Conservation (phyloP, 129 eudicot species). For the Deinandra increscens region DNA sequence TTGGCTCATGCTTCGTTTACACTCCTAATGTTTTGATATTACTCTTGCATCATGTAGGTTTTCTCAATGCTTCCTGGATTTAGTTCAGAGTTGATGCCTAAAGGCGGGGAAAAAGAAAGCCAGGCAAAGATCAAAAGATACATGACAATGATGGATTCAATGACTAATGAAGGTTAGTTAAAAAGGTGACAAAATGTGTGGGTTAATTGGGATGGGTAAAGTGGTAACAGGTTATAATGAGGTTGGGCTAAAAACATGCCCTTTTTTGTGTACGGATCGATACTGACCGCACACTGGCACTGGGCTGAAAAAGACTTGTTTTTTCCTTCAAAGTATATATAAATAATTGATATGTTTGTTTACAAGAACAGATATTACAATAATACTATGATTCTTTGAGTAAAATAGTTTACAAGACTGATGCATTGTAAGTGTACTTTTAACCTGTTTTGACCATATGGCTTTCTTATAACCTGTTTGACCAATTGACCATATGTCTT, state of each 20-base stretch:
- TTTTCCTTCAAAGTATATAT: background rate
- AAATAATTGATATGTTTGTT: background rate
- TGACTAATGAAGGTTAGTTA: constrained; percentile 88
- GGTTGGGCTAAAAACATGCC: background rate
- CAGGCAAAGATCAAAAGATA: constrained; percentile 94
- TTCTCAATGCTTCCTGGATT: constrained; percentile 99
- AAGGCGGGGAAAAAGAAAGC: constrained; percentile 95
- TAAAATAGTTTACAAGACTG: no score
- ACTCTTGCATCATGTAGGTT: constrained; percentile 41
- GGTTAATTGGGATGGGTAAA: constrained; percentile 1
- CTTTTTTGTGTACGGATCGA: background rate
- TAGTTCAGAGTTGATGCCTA: constrained; percentile 92
- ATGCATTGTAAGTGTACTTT: background rate
- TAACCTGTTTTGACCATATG: background rate
- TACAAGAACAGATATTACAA: no score
- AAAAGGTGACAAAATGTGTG: background rate
- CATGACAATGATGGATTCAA: constrained; percentile 99
- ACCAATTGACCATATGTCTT: no score
- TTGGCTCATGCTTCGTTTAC: no score
- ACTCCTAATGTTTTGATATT: background rate
- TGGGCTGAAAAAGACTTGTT: background rate
- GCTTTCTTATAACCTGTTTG: no score
- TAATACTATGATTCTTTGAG: background rate
- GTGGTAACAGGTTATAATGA: background rate
- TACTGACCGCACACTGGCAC: background rate